Evolutionary conservation across 1,284 basidiomycete species (phyloP).

Genomic region (Cutaneotrichosporon mucoides): DNA sequence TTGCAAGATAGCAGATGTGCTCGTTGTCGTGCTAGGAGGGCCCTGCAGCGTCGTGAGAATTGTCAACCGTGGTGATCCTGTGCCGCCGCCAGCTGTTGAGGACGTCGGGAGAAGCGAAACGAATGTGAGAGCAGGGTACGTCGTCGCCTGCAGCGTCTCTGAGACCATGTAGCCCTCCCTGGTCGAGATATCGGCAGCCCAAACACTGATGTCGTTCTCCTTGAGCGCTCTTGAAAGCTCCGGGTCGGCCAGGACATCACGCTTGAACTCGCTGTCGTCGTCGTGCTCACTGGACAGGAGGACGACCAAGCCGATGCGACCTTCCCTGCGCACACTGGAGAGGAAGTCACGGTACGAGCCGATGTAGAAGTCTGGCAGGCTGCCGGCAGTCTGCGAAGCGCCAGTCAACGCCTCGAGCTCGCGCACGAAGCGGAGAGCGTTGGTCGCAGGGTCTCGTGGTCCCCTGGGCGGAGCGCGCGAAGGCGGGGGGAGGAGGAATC

Average conservation of each 20-base stretch:
- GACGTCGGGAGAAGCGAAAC: conserved; percentile 69
- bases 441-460: conserved; percentile 33
- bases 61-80: conserved; percentile 57
- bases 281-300: conserved; percentile 90
- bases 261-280: conserved; percentile 81
- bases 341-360: conserved; percentile 81
- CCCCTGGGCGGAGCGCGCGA: conserved; percentile 20
- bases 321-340: conserved; percentile 63
- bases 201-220: conserved; percentile 68
- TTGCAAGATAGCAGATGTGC: conserved; percentile 59
- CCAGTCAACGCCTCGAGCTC: conserved; percentile 40
- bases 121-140: conserved; percentile 89
- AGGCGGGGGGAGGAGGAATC: conserved; percentile 43
- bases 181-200: conserved; percentile 79
- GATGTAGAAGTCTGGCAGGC: conserved; percentile 71
- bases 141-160: conserved; percentile 79
- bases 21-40: conserved; percentile 59
- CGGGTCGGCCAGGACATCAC: conserved; percentile 70
- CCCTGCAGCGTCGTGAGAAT: conserved; percentile 80
- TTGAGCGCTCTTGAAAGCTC: conserved; percentile 63
- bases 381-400: conserved; percentile 24
- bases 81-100: conserved; percentile 36
- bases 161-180: conserved; percentile 79
- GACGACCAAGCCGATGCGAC: conserved; percentile 71
- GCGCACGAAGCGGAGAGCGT: conserved; percentile 34